Evolutionary conservation across 176 grass and related monocot genomes (phyloP), one percentile per base, ranked within the genome.

Genomic region (Pontederia paniculata): DNA sequence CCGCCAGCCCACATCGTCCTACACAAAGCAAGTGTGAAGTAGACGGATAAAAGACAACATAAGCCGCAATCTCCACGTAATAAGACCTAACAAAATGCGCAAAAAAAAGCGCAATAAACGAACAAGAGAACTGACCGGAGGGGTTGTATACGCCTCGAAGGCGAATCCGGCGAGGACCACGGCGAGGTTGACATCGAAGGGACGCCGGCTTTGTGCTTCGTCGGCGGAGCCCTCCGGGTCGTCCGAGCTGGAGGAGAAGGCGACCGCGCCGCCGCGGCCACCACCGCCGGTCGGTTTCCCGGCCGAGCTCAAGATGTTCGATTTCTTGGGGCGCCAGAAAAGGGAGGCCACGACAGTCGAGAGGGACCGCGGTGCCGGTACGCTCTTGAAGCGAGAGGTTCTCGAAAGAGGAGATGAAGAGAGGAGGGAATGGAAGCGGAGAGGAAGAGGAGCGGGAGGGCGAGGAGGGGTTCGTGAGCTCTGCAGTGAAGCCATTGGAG

Each of bases 151-250:
- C 18, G 86, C 68, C 52, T 97, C 91, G 63, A 97, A 97, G 10
- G 91, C 83, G 51, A 97, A 97, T 57, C 86, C 86, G 15, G 91
- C 91, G 65, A 97, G 80, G 57, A 94, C 79, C 52, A 87, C 76
- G 43, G 88, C 79, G 8, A 94, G 79, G 62, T 96, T 89, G 62
- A 89, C 69, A 76, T 96, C 86, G 63, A 96, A 96, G 44, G 74
- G 74, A 28, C 68, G 80, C 23, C 80, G 43, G 25, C 25, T 31
- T 17, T 69, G 58, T 45, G 50, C 84, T 37, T 67, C 52, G 21
- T 10, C 57, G 12, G 20, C 42, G 12, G 69, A 48, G n/a, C 50
- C 57, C 56, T 53, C 51, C 2, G 23, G 42, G 11, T 53, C 8
- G 46, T 19, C 57, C 17, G 72, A 55, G 13, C 28, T 50, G 12